Base-by-base conservation (phyloP, 768 basidiomycete species). In the Suillus sp. region DNA sequence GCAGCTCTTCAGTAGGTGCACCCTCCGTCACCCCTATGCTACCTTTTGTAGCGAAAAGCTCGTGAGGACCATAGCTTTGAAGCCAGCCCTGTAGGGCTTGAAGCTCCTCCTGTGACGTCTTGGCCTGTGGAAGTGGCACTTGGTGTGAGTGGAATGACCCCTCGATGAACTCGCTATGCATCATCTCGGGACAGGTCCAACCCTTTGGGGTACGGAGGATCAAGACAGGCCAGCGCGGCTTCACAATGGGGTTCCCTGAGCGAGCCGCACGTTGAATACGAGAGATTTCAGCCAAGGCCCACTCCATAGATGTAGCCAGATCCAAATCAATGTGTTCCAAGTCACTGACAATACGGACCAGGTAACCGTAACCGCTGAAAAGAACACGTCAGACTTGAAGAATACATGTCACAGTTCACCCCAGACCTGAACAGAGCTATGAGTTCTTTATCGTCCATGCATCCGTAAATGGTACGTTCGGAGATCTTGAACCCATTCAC, bases 211-310 rank as follows among this genome's bases (percentile, higher is more conserved):
- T 92, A 50, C 94, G 86, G 51, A 96, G 82, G 69, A 95, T 84
- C 65, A 97, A 79, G 72, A 95, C 83, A 4, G 95, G 95, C 92
- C 92, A 96, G 48, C 92, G 84, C n/a, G 95, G 95, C 78, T 95
- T 95, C 59, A 87, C 80, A 65, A 93, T 86, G 18, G 93, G 88
- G 3, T 87, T 83, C 2, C 91, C 91, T 13, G 77, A 79, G 53
- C 95, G 86, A 20, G 95, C 94, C 0, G 90, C 92, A 0, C 75
- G 74, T 72, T 97, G 94, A 58, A 96, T 96, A 67, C 81, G 86
- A 68, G 79, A 82, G 64, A 93, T 92, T 75, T 92, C 88, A 10
- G 69, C 76, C 13, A 90, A 72, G 1, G 91, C 91, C 91, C 93
- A 96, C 61, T 91, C 87, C 79, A 96, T 83, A 22, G 90, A 87